Evolutionary conservation across 1,139 yeast species (phyloP).

Genomic region (Geotrichum australiense): DNA sequence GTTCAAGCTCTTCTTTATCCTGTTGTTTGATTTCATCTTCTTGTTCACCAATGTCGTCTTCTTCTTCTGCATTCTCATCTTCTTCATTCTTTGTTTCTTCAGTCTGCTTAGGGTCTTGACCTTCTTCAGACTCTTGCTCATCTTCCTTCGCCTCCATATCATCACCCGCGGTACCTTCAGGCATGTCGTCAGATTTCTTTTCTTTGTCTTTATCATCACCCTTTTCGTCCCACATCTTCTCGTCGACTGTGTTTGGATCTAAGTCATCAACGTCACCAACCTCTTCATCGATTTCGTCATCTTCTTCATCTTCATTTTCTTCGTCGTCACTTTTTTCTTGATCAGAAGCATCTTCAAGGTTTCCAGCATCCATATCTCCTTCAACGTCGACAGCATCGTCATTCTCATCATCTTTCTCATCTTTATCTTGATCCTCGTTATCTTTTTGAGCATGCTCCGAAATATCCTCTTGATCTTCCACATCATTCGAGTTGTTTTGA

Average conservation of each 20-base stretch:
- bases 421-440: constrained; percentile 64
- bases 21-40: constrained; percentile 46
- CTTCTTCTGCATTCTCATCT: constrained; percentile 34
- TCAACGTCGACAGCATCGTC: constrained; percentile 84
- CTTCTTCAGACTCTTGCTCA: constrained; percentile 64
- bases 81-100: constrained; percentile 25
- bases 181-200: constrained; percentile 58
- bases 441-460: constrained; percentile 83
- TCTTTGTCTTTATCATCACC: constrained; percentile 66
- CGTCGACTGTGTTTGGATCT: constrained; percentile 94
- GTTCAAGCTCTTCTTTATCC: constrained; percentile 64
- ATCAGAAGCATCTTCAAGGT: constrained; percentile 66
- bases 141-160: constrained; percentile 65
- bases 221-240: constrained; percentile 98
- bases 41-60: constrained; percentile 38
- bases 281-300: constrained; percentile 71
- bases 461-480: constrained; percentile 88
- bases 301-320: constrained; percentile 47
- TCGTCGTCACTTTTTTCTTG: constrained; percentile 50
- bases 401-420: constrained; percentile 51
- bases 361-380: constrained; percentile 93
- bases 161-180: constrained; percentile 49
- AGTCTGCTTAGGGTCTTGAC: constrained; percentile 60
- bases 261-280: constrained; percentile 82
- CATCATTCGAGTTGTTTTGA: constrained; percentile 70